These are phyloP conservation scores for Saccharum spontaneum DNA, from an alignment of 176 grass and related monocot species.

Conservation along the genomic window DNA sequence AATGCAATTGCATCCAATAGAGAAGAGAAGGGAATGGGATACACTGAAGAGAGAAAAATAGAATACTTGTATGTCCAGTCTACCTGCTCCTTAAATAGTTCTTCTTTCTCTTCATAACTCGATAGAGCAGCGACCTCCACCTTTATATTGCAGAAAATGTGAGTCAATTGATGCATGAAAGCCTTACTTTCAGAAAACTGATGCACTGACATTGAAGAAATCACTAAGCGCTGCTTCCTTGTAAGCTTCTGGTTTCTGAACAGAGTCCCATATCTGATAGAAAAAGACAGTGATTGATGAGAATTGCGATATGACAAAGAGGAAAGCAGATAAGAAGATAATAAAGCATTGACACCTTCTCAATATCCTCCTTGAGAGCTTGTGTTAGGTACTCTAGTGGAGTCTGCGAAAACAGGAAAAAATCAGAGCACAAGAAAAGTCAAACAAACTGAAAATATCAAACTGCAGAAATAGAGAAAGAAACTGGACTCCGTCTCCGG, in stretches of 20 bases:
- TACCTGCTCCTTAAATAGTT: conserved; percentile 87
- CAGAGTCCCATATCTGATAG: too few relatives aligned
- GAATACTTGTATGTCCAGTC: neutral
- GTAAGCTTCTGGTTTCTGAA: too few relatives aligned
- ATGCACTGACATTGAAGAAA: too few relatives aligned
- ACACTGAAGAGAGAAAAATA: neutral
- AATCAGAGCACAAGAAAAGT: conserved; percentile 31
- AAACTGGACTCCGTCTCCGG: neutral
- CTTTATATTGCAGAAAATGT: too few relatives aligned
- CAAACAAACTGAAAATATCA: conserved; percentile 21
- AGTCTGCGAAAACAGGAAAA: conserved; percentile 49
- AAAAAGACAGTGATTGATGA: too few relatives aligned
- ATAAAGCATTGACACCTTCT: too few relatives aligned
- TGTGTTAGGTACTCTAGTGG: conserved; percentile 68
- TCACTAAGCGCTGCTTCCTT: too few relatives aligned
- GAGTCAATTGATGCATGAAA: too few relatives aligned
- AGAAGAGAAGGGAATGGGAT: neutral
- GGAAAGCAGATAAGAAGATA: too few relatives aligned
- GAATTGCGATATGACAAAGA: too few relatives aligned
- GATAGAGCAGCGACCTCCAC: conserved; percentile 46
- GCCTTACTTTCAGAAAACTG: too few relatives aligned
- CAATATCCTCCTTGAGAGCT: conserved; percentile 77
- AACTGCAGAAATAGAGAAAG: neutral
- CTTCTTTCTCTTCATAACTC: conserved; percentile 91
- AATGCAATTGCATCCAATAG: conserved; percentile 16